Evolutionary conservation across 2,329 filamentous ascomycete species (phyloP).

Genomic region (Penicillium sp.): DNA sequence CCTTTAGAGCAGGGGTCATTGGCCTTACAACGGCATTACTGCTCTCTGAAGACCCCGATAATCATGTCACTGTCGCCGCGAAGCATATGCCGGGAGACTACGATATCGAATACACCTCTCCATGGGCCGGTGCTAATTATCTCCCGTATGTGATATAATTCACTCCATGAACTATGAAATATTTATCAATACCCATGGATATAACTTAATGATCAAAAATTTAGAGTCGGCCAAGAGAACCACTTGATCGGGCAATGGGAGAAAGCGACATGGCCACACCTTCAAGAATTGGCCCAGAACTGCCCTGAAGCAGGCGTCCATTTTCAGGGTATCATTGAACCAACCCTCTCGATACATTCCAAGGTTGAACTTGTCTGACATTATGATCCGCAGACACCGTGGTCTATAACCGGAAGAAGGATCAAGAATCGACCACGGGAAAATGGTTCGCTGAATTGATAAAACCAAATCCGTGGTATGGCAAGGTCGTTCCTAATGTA

Average conservation of each 20-base stretch:
- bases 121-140: slow-evolving; percentile 82
- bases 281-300: slow-evolving; percentile 58
- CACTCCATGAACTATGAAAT: not conserved
- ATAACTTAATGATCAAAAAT: not conserved
- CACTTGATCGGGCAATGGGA: slow-evolving; percentile 48
- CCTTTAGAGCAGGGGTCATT: slow-evolving; percentile 58
- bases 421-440: slow-evolving; percentile 51
- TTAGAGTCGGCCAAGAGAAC: slow-evolving; percentile 1
- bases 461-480: slow-evolving; percentile 68
- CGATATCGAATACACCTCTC: slow-evolving; percentile 83
- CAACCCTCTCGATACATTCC: not conserved
- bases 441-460: slow-evolving; percentile 66
- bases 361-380: not conserved
- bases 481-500: slow-evolving; percentile 65
- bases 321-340: not conserved
- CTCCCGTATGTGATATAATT: slow-evolving; percentile 55
- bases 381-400: slow-evolving; percentile 38
- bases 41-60: slow-evolving; percentile 53
- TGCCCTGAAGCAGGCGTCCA: slow-evolving; percentile 70
- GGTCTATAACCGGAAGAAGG: slow-evolving; percentile 61
- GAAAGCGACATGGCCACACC: slow-evolving; percentile 59
- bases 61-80: slow-evolving; percentile 67
- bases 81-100: slow-evolving; percentile 95
- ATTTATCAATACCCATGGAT: not conserved
- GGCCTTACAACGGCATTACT: slow-evolving; percentile 63